A percentile compares a stretch with the other conserved stretches of the same genome.
These are phyloP conservation scores for Amanita rimosa DNA, from an alignment of 768 basidiomycete species.

Conservation along the genomic window DNA sequence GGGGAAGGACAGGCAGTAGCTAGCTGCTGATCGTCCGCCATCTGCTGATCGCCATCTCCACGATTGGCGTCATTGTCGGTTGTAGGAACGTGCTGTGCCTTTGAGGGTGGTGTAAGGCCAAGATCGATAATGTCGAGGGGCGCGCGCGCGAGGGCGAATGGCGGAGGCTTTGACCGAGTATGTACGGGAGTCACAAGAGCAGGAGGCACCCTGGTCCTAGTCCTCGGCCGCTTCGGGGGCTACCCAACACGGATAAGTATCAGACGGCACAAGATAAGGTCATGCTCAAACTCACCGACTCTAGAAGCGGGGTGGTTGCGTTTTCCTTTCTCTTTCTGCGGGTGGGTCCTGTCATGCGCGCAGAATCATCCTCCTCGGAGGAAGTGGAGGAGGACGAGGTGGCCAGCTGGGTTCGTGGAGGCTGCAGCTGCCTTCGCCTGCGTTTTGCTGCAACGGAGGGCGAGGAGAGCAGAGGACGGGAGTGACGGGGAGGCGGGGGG, in stretches of 20 bases:
- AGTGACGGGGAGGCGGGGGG: background rate
- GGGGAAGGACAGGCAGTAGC: background rate
- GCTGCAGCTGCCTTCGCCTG: background rate
- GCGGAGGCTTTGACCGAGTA: background rate
- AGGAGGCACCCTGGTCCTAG: background rate
- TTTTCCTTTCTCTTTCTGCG: constrained; percentile 6
- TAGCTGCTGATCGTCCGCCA: background rate
- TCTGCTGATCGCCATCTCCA: background rate
- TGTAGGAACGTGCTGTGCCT: background rate
- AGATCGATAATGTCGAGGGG: constrained; percentile 6
- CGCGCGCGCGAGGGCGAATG: background rate
- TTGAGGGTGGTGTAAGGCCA: background rate
- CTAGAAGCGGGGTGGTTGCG: background rate
- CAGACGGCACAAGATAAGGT: background rate
- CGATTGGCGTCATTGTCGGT: background rate
- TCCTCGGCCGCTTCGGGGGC: constrained; percentile 2
- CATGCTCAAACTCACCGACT: background rate
- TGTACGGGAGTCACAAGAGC: background rate
- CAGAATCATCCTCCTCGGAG: constrained; percentile 1
- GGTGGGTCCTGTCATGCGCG: background rate
- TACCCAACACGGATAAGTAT: background rate
- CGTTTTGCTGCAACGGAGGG: background rate
- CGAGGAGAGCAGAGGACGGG: background rate
- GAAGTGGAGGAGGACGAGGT: background rate
- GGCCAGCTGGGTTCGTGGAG: background rate